phyloP scores from a whole-genome alignment of 2,329 filamentous ascomycete species.

The Fusarium anthophilum region DNA sequence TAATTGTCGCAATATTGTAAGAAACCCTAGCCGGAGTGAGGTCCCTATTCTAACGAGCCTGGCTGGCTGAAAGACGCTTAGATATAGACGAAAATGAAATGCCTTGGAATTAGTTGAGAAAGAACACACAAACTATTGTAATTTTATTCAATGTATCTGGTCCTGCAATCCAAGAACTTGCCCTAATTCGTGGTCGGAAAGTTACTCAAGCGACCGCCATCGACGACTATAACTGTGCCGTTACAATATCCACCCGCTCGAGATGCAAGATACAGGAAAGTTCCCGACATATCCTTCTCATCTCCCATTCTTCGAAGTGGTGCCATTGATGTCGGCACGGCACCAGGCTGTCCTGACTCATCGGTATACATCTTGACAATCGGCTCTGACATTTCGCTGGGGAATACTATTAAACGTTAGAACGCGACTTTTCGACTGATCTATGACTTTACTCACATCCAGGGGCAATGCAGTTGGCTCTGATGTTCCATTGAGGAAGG shows the following conservation, averaged over 20 bases:
- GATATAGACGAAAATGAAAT: too few relatives aligned
- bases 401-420: slow-evolving; percentile 22
- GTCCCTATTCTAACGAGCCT: too few relatives aligned
- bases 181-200: slow-evolving; percentile 26
- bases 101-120: fast-evolving
- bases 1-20: neutral
- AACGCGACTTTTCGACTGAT: fast-evolving
- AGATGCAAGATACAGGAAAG: slow-evolving; percentile 28
- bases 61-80: too few relatives aligned
- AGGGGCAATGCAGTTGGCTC: slow-evolving; percentile 28
- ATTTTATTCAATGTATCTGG: neutral
- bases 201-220: slow-evolving; percentile 27
- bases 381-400: slow-evolving; percentile 33
- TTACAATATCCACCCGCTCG: slow-evolving; percentile 33
- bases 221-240: slow-evolving; percentile 25
- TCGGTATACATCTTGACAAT: slow-evolving; percentile 31
- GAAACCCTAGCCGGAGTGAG: too few relatives aligned
- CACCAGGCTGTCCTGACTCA: slow-evolving; percentile 13
- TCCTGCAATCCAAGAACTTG: too few relatives aligned
- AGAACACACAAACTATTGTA: fast-evolving
- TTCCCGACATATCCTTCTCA: slow-evolving; percentile 31
- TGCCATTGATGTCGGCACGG: slow-evolving; percentile 7
- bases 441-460: slow-evolving; percentile 1
- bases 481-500: slow-evolving; percentile 40
- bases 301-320: slow-evolving; percentile 31